Evolutionary conservation across 352 stramenopile species (phyloP), one percentile per base, ranked within the genome.

Genomic region (Peronospora belbahrii): DNA sequence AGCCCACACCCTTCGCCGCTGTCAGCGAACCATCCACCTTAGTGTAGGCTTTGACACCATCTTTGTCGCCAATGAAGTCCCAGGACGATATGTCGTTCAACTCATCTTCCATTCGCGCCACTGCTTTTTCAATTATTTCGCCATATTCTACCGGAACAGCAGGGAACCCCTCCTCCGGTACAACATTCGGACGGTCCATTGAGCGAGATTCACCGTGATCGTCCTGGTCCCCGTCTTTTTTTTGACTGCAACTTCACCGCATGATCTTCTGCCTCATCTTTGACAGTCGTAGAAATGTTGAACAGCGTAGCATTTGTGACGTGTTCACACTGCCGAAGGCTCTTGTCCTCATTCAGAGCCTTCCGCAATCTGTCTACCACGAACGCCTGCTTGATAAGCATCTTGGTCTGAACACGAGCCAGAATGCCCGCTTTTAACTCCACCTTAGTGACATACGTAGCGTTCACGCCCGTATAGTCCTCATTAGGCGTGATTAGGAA

Each of bases 331-430:
- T 67, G 42, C 8, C 24, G n/a, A 4, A 38, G 31, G 2, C 20
- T 39, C 13, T 67, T 56, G n/a, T 77, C 60, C 0, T 86, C 67
- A 15, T 86, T 71, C 9, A 84, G 60, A 20, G 63, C 71, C 24
- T 65, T 72, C 9, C 70, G 70, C 15, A 84, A 30, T 24, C 64
- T 70, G 28, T 84, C 73, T 32, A 85, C 69, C 20, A 85, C 64
- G 28, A 83, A 83, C 18, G 66, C 69, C 42, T 86, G 74, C 62
- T 84, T 86, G 30, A 79, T 60, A 34, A 86, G 81, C 52, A 86
- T 62, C 53, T 83, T 83, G n/a, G 67, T 70, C 48, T 86, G 71
- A 13, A 86, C 53, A 13, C 65, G 47, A 13, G 52, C 42, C 0
- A 67, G 70, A 18, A 84, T 82, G 22, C 70, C 71, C 15, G 64